Percentiles rank a stretch among this genome's conserved stretches.
These are phyloP conservation scores for Hamigera avellanea DNA, from an alignment of 495 filamentous ascomycete species.

Conservation along the genomic window DNA sequence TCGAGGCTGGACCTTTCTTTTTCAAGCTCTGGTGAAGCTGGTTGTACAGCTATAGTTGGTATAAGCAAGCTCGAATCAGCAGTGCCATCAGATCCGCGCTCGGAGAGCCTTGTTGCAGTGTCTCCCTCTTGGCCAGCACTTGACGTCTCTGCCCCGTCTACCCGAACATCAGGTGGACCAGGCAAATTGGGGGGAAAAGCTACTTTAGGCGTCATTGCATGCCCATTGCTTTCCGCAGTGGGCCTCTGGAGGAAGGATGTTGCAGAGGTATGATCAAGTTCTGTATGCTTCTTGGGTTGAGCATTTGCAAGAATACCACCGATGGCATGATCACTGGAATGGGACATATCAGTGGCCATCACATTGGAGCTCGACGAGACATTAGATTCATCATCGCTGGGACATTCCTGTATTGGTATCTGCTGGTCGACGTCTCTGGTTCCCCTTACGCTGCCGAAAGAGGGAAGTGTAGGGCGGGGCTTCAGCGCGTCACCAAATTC, in stretches of 20 bases:
- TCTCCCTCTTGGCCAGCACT: neutral
- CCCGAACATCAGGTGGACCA: neutral
- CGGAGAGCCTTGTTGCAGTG: neutral
- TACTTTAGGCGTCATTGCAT: conserved; percentile 8
- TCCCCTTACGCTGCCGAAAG: conserved; percentile 68
- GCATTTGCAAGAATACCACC: conserved; percentile 41
- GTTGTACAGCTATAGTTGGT: conserved; percentile 37
- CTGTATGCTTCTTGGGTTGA: neutral
- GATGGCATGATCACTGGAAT: conserved; percentile 56
- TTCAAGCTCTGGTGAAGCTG: conserved; percentile 34
- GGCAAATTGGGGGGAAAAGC: neutral
- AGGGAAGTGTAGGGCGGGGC: conserved; percentile 65
- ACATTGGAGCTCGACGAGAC: conserved; percentile 22
- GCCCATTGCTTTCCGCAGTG: conserved; percentile 1
- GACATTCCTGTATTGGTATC: conserved; percentile 10
- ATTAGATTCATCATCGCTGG: conserved; percentile 28
- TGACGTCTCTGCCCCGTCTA: neutral
- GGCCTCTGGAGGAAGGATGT: too few relatives aligned
- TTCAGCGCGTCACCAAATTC: conserved; percentile 57
- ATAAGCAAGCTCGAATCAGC: conserved; percentile 9
- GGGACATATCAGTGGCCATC: conserved; percentile 11
- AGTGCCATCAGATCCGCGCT: conserved; percentile 2
- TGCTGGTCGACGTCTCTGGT: conserved; percentile 18
- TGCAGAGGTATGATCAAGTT: too few relatives aligned
- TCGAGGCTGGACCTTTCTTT: conserved; percentile 17